Evolutionary conservation across 2,329 filamentous ascomycete genomes (phyloP).

Genomic region (Talaromyces sp.): DNA sequence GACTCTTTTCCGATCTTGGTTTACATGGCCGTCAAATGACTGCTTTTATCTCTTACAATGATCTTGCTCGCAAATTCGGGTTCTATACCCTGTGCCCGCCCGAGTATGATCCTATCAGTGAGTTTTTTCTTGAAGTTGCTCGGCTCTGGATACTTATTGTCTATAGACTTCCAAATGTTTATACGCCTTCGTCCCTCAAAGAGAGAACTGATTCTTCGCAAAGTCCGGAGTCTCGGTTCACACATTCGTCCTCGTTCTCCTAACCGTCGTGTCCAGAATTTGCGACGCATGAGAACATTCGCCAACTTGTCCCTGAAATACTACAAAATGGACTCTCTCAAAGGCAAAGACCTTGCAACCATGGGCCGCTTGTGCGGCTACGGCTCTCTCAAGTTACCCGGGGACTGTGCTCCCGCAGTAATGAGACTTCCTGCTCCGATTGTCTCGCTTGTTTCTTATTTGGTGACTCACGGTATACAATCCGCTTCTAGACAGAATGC

Average conservation of each 20-base stretch:
- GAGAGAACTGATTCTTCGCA: slow-evolving; percentile 25
- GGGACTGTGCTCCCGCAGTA: slow-evolving; percentile 36
- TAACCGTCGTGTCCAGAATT: slow-evolving; percentile 21
- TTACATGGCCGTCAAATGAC: slow-evolving; percentile 26
- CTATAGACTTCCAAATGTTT: slow-evolving; percentile 10
- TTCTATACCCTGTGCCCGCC: slow-evolving; percentile 22
- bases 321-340: slow-evolving; percentile 33
- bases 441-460: slow-evolving; percentile 39
- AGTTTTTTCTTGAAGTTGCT: not conserved
- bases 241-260: slow-evolving; percentile 27
- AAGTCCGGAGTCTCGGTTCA: slow-evolving; percentile 37
- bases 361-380: slow-evolving; percentile 44
- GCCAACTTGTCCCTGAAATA: slow-evolving; percentile 29
- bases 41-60: slow-evolving; percentile 32
- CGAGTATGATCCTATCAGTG: slow-evolving; percentile 19
- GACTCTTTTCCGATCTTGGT: slow-evolving; percentile 24
- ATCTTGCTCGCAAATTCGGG: slow-evolving; percentile 25
- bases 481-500: not conserved
- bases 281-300: slow-evolving; percentile 42
- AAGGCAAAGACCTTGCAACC: slow-evolving; percentile 38
- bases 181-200: slow-evolving; percentile 19
- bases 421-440: slow-evolving; percentile 44
- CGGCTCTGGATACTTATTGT: not conserved
- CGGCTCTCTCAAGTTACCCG: slow-evolving; percentile 37
- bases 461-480: slow-evolving; percentile 36